Evolutionary conservation across 2,329 filamentous ascomycete genomes (phyloP), one percentile per base, ranked within the genome.

Genomic region (Aspergillus pseudoviridinutans): DNA sequence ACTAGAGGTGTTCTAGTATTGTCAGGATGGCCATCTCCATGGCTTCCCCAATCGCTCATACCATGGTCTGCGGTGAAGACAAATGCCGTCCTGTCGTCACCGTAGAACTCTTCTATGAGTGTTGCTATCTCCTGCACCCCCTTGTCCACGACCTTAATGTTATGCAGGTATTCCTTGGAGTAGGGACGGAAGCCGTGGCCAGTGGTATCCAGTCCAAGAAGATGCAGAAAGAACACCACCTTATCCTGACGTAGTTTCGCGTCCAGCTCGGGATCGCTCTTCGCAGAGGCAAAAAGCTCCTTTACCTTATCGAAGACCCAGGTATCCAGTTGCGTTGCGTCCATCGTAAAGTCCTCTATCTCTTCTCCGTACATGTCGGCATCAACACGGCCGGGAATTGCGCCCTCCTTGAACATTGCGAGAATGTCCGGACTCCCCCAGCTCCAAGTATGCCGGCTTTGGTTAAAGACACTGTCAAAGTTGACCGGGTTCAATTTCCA

Each of bases 31-130:
- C 94, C 94, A 73, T 99, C 94, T 41, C 95, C 95, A 72, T 99
- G 95, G 66, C 92, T 97, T n/a, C 95, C 94, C 88, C 90, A 97
- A 74, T 99, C 94, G 69, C 91, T 97, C 94, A 99, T 99, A 20
- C 94, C 94, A 73, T 99, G 94, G 70, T 99, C 94, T 7, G 94
- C 94, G 1, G 95, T 99, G 71, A 99, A 99, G 17, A 99, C 85
- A 71, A 93, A 99, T 0, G 95, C 91, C 0, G 94, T 97, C 73
- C 94, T 87, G 62, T 86, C 85, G 65, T 92, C 88, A 4, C 78
- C 82, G 68, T 97, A 99, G 71, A 97, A 99, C 12, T 88, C 84
- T 38, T 96, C 86, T 51, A 97, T 87, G 54, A 96, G 71, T 61
- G 89, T 82, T 0, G 89, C 88, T 51, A 96, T 88, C 74, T 96